Conservation (phyloP, 129 eudicot species). For the Smallanthus sonchifolius region DNA sequence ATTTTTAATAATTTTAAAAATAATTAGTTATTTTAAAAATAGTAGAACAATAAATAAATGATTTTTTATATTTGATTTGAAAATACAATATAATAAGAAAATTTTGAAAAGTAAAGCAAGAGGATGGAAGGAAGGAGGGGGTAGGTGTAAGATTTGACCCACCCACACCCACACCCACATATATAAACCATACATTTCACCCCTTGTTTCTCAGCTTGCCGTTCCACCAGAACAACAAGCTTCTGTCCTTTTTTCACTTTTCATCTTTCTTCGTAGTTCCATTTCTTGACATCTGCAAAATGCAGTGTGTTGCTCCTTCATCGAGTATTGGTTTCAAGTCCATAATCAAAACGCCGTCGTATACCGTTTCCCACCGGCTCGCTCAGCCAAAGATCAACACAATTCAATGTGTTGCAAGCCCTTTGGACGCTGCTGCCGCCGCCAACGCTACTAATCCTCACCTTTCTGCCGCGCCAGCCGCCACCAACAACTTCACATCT, state of each 20-base stretch:
- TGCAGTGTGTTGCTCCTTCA: constrained; percentile 44
- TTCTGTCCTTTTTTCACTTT: constrained; percentile 4
- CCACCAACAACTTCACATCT: constrained; percentile 18
- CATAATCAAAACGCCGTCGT: constrained; percentile 11
- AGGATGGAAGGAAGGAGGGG: constrained; percentile 17
- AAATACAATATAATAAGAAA: not conserved
- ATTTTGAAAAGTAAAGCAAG: not conserved
- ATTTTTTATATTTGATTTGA: not conserved
- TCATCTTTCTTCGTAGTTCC: not conserved
- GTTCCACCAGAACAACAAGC: constrained; percentile 46
- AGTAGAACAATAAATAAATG: not conserved
- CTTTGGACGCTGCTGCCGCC: constrained; percentile 38
- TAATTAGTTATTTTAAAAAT: not conserved
- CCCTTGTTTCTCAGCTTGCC: constrained; percentile 58
- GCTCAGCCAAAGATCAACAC: constrained; percentile 15
- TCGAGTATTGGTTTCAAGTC: constrained; percentile 34
- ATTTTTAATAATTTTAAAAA: no score
- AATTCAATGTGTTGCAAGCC: constrained; percentile 35
- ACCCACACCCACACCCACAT: constrained; percentile 20
- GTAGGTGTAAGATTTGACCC: constrained; percentile 65
- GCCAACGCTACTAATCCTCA: constrained; percentile 2
- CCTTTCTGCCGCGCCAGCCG: constrained; percentile 2
- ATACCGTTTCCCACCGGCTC: constrained; percentile 22
- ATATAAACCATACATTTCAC: constrained; percentile 37
- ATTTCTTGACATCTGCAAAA: not conserved